Evolutionary conservation across 345 rosid species (phyloP).

Genomic region (Lumnitzera racemosa): DNA sequence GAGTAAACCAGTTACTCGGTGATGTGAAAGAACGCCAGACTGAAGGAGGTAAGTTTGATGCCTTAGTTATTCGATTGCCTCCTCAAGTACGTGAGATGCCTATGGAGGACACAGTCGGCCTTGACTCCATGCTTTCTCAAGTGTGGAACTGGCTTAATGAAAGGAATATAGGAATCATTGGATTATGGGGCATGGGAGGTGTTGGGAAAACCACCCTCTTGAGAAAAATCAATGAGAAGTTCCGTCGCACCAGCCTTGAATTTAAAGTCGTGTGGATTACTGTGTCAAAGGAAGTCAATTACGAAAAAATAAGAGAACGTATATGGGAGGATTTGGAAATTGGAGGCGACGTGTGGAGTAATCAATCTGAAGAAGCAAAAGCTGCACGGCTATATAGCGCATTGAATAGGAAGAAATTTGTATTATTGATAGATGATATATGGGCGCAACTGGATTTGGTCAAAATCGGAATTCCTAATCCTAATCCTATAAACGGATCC

Average conservation of each 20-base stretch:
- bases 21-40: not conserved
- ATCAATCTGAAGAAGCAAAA: not conserved
- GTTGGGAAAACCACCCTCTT: slow-evolving; percentile 20
- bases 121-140: not conserved
- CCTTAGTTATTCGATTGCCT: not conserved
- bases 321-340: slow-evolving; percentile 1
- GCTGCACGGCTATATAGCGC: not conserved
- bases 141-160: not conserved
- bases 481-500: not conserved
- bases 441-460: slow-evolving; percentile 6
- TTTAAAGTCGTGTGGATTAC: slow-evolving; percentile 14
- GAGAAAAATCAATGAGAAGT: slow-evolving; percentile 8
- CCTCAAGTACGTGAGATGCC: not conserved
- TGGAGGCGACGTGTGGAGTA: not conserved
- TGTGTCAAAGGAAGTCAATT: slow-evolving; percentile 4
- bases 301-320: slow-evolving; percentile 1
- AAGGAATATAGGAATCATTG: slow-evolving; percentile 4
- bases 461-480: slow-evolving; percentile 16
- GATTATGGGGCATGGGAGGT: slow-evolving; percentile 17
- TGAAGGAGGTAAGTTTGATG: slow-evolving; percentile 1
- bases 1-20: not conserved
- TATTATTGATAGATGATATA: slow-evolving; percentile 15
- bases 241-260: not conserved
- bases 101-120: not conserved
- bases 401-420: slow-evolving; percentile 13